Evolutionary conservation across 306 rosid genomes (phyloP), one percentile per base, ranked within the genome.

Genomic region (Acacia confusa): DNA sequence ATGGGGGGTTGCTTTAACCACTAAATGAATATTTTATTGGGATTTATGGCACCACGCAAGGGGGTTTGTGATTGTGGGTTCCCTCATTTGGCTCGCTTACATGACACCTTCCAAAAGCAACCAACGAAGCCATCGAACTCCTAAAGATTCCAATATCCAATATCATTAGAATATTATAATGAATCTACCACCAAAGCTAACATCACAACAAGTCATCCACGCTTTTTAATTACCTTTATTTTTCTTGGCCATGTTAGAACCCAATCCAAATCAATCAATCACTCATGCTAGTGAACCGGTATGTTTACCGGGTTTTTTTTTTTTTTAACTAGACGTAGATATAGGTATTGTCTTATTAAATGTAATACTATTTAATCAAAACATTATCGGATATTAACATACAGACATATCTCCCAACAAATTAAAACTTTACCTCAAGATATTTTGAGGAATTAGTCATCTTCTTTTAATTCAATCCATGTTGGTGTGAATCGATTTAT

Each of bases 381-480:
- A 3, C 6, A 34, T 4, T 34, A 34, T 34, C 0, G 0, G 6
- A 34, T 0, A 34, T 0, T 4, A 3, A 34, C n/a, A 34, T 34
- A 34, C 4, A 7, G 5, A 0, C 4, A 6, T 1, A 0, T 5
- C 6, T 0, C 7, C 6, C 7, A 36, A 36, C 7, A 6, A 36
- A 7, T 36, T 36, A 0, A 36, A 36, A 36, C 1, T 5, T 36
- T 36, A 36, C 0, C 0, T 36, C 0, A 0, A 0, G 0, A 5
- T 0, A 36, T 36, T 6, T 1, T 36, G 38, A 36, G 6, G 6
- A 6, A 36, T 5, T 36, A 36, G 7, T 36, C 38, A 6, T 4
- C 6, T 36, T 7, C 6, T 0, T 1, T 36, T 5, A 6, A 34
- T 1, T 3, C 1, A 34, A 4, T 0, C 36, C 7, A 0, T 5